Base-by-base conservation (phyloP, 352 stramenopile genomes). In the Phytopythium litorale region DNA sequence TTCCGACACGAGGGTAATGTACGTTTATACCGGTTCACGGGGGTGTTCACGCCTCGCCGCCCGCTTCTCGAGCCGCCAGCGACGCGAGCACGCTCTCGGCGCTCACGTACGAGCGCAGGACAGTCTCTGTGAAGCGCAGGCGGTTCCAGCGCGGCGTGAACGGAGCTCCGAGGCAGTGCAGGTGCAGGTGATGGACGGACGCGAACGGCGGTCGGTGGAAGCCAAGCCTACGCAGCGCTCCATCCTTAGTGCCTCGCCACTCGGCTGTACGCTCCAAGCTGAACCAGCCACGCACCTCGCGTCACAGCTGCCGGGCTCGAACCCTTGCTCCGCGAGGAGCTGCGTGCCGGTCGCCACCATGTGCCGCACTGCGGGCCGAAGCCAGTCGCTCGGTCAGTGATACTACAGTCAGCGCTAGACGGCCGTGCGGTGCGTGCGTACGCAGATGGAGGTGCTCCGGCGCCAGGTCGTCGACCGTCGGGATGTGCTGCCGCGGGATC, bases 181-280 rank as follows among this genome's bases (percentile, higher is more conserved):
- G 63, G 46, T 92, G 83, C 32, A 92, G 60, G 50, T 92, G 83
- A n/a, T 74, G 67, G 16, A 92, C 75, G 0, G 83, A 92, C 7
- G 79, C 73, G 61, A 91, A 92, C 33, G 78, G 81, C 21, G 78
- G 78, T 16, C 73, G 76, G 55, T 92, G 83, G 67, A 92, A 92
- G 37, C 83, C 83, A 35, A 92, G 66, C 61, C 83, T 92, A 35
- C 23, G 58, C 21, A 25, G 51, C 2, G 32, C 48, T 35, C 38
- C 40, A 0, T 15, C 5, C n/a, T 50, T 4, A 50, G 53, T 11
- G 21, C 12, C 7, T 15, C 16, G 7, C 16, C 40, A 19, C n/a
- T 21, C 18, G 0, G 38, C 13, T 45, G 15, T 28, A 28, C 4
- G 38, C 38, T 45, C 3, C 38, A n/a, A 5, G n/a, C n/a, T 19